Conservation (phyloP, 106 monocot species). For the Vanilla planifolia region DNA sequence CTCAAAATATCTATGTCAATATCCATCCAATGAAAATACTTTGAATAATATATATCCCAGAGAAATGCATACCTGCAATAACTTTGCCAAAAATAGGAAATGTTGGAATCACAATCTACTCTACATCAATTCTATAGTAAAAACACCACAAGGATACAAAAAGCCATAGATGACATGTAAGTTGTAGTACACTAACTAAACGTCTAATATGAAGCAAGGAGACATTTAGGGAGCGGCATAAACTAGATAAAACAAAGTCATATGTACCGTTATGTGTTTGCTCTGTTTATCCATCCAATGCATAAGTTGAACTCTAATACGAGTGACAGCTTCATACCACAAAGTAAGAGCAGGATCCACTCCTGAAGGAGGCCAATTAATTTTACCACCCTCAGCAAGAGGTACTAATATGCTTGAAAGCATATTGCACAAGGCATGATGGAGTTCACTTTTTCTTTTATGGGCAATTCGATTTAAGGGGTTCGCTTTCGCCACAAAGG, state of each 20-base stretch:
- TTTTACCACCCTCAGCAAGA: slow-evolving; percentile 88
- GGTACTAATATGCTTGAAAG: slow-evolving; percentile 95
- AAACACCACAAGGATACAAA: too few species aligned
- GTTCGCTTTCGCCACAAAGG: slow-evolving; percentile 95
- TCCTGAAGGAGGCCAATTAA: slow-evolving; percentile 81
- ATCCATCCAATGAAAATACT: too few species aligned
- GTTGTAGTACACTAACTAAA: too few species aligned
- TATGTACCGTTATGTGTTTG: slow-evolving; percentile 75
- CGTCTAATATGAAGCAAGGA: too few species aligned
- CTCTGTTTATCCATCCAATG: slow-evolving; percentile 99
- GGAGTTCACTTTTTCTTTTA: slow-evolving; percentile 97
- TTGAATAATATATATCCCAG: too few species aligned
- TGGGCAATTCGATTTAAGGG: slow-evolving; percentile 90
- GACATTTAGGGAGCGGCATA: too few species aligned
- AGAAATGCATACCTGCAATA: too few species aligned
- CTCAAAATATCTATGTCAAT: too few species aligned
- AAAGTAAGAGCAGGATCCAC: slow-evolving; percentile 82
- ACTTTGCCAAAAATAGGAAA: too few species aligned
- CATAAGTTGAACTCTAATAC: slow-evolving; percentile 73
- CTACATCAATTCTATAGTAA: too few species aligned
- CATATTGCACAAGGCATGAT: slow-evolving; percentile 98
- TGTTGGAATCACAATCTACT: too few species aligned
- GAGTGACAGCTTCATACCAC: slow-evolving; percentile 96
- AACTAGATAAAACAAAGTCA: background rate
- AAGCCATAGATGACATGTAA: too few species aligned